These are phyloP conservation scores for Saccharomycopsis fermentans DNA, from an alignment of 805 yeast genomes.

Conservation along the genomic window DNA sequence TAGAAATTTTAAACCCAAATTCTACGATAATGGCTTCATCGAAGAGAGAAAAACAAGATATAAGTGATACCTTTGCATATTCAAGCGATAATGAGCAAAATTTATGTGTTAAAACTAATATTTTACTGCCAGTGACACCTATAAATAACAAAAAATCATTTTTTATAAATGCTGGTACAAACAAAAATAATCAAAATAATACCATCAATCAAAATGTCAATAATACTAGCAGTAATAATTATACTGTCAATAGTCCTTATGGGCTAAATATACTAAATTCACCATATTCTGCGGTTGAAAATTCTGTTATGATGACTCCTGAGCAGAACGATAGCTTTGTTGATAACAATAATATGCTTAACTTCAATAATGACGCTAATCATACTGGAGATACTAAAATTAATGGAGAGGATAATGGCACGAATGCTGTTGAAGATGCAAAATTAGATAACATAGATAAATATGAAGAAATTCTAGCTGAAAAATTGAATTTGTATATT, in stretches of 20 bases:
- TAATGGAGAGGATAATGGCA: neutral
- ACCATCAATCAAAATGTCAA: neutral
- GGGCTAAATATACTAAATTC: conserved; percentile 12
- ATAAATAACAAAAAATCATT: neutral
- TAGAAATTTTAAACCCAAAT: neutral
- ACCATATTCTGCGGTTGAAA: conserved; percentile 4
- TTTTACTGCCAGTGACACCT: neutral
- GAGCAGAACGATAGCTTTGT: neutral
- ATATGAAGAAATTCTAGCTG: neutral
- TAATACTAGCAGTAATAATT: neutral
- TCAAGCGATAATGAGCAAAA: neutral
- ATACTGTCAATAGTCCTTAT: conserved; percentile 11
- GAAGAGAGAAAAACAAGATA: neutral
- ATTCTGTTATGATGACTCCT: neutral
- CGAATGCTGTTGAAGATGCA: neutral
- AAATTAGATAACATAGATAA: neutral
- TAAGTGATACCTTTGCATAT: neutral
- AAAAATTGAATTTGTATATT: neutral
- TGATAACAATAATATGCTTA: neutral
- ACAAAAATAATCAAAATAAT: neutral
- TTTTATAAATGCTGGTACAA: neutral
- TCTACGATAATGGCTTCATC: neutral
- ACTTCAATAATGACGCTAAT: neutral
- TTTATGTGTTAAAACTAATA: neutral
- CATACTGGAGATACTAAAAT: neutral